Conservation (phyloP, 2,329 filamentous ascomycete species). For the Leptosphaerulina australis region DNA sequence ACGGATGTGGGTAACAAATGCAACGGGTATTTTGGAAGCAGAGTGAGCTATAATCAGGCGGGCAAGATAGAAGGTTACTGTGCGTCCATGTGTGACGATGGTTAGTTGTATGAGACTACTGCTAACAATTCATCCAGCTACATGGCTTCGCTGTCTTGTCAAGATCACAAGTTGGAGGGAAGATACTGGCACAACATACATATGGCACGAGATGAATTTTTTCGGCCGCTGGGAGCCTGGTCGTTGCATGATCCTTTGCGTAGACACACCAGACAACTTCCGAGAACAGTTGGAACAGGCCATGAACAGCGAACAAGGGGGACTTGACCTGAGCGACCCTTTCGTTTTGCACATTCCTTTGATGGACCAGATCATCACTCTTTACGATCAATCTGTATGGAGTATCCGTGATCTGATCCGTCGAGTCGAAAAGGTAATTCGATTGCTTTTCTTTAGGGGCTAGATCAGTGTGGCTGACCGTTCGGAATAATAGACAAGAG, state of each 20-base stretch:
- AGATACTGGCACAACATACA: neutral
- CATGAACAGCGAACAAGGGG: neutral
- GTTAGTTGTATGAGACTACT: neutral
- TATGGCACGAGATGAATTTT: conserved; percentile 19
- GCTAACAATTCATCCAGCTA: neutral
- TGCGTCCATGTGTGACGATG: neutral
- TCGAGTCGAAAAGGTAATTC: conserved; percentile 11
- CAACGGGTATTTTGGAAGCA: conserved; percentile 3
- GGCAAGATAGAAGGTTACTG: neutral
- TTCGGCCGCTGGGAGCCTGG: conserved; percentile 12
- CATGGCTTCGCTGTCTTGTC: conserved; percentile 9
- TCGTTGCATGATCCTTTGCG: conserved; percentile 10
- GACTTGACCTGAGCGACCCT: conserved; percentile 2
- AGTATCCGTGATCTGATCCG: conserved; percentile 14
- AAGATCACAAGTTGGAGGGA: neutral
- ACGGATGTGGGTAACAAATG: neutral
- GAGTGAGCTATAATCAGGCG: neutral
- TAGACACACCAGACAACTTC: conserved; percentile 3
- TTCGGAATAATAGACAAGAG: neutral
- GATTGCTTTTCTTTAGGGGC: neutral
- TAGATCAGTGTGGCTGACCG: neutral
- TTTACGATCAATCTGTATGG: conserved; percentile 18
- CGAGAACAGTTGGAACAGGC: neutral
- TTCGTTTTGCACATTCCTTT: conserved; percentile 13
- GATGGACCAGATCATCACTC: conserved; percentile 9